Percentiles rank a stretch among this genome's conserved stretches.
Evolutionary conservation across 306 rosid genomes (phyloP).

Genomic region (Alnus rubra): DNA sequence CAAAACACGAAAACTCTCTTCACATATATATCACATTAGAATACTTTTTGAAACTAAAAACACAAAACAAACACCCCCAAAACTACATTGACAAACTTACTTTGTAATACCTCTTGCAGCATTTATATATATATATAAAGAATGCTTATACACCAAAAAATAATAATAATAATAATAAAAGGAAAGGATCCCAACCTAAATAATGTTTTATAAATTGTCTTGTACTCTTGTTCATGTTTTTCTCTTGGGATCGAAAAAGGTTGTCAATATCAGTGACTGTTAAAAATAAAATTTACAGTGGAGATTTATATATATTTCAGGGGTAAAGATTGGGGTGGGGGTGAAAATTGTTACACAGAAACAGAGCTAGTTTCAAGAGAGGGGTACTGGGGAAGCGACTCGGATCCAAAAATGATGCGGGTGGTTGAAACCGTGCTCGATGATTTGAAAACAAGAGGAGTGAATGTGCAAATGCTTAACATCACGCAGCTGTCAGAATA

Average conservation of each 20-base stretch:
- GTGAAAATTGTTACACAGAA: constrained; percentile 69
- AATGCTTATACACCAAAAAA: too few relatives aligned
- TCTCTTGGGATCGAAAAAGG: too few relatives aligned
- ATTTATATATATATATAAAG: too few relatives aligned
- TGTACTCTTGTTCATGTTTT: too few relatives aligned
- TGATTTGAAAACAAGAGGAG: constrained; percentile 55
- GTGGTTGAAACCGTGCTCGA: constrained; percentile 55
- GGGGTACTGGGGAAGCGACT: constrained; percentile 61
- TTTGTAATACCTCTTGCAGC: too few relatives aligned
- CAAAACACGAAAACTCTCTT: too few relatives aligned
- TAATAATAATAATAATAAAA: too few relatives aligned
- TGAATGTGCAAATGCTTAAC: constrained; percentile 62
- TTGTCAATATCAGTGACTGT: too few relatives aligned
- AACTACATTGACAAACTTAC: too few relatives aligned
- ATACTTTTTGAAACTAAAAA: too few relatives aligned
- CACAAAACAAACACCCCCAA: too few relatives aligned
- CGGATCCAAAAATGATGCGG: constrained; percentile 64
- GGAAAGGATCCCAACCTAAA: not conserved
- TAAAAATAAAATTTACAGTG: not conserved
- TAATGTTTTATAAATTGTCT: not conserved
- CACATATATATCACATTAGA: too few relatives aligned
- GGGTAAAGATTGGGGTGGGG: constrained; percentile 78
- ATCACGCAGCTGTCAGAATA: constrained; percentile 84
- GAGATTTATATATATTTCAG: constrained; percentile 32
- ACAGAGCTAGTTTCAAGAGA: constrained; percentile 44